phyloP scores from a whole-genome alignment of 176 grass and related monocot genomes.

The Saccharum officinarum region DNA sequence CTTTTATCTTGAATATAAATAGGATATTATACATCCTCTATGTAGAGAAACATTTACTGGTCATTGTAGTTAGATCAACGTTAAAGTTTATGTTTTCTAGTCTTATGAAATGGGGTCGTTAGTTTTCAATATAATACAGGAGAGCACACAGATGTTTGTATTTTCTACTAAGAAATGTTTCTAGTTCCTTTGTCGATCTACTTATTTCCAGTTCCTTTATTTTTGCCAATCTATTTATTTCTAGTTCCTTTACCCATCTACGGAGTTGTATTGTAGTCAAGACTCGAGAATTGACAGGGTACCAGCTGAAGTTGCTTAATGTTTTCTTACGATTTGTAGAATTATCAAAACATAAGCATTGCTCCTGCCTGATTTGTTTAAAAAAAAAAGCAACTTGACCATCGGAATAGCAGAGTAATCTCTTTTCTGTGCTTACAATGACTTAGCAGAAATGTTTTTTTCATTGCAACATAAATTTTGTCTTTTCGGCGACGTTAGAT shows the following conservation, averaged over 20 bases:
- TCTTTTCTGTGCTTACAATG: background rate
- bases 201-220: background rate
- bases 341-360: background rate
- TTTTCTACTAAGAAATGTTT: background rate
- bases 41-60: background rate
- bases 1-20: conserved; percentile 20
- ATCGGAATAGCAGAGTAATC: no score
- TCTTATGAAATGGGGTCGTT: background rate
- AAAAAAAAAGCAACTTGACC: background rate
- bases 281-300: background rate
- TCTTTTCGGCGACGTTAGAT: background rate
- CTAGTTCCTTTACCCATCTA: background rate
- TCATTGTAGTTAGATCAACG: background rate
- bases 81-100: background rate
- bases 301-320: background rate
- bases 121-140: background rate
- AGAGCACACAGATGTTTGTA: background rate
- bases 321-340: background rate
- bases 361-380: background rate
- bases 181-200: background rate
- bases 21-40: background rate
- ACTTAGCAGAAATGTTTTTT: background rate
- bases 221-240: background rate
- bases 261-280: background rate
- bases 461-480: background rate